Conservation (phyloP, 768 basidiomycete genomes). For the Strobilomyces echinocephalus region DNA sequence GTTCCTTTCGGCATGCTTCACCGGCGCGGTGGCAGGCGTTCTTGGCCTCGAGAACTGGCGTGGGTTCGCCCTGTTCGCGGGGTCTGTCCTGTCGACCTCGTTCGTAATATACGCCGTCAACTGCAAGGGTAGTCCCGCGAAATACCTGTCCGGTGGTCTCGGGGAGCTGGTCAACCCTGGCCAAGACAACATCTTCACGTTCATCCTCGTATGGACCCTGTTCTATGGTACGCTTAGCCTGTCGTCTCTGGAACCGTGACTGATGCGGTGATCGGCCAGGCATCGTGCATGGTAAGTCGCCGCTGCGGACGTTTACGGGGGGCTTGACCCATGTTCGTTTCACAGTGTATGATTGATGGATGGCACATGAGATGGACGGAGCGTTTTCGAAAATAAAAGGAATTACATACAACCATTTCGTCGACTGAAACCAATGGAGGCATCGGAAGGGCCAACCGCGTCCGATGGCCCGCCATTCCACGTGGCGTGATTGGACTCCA, state of each 20-base stretch:
- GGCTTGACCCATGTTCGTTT: constrained; percentile 11
- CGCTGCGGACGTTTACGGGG: background rate
- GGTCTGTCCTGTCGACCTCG: constrained; percentile 64
- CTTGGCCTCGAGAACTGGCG: constrained; percentile 82
- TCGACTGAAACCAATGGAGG: constrained; percentile 14
- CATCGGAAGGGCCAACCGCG: constrained; percentile 6
- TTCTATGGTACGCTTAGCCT: constrained; percentile 67
- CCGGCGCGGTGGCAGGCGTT: constrained; percentile 84
- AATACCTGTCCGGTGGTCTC: constrained; percentile 59
- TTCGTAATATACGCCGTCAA: constrained; percentile 63
- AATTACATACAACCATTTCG: background rate
- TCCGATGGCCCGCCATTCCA: constrained; percentile 25
- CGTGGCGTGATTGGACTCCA: constrained; percentile 33
- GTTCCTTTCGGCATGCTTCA: constrained; percentile 78
- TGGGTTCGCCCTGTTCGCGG: constrained; percentile 76
- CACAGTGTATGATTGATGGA: constrained; percentile 38
- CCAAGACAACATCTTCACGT: constrained; percentile 87
- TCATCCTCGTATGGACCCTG: constrained; percentile 89
- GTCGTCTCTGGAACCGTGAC: constrained; percentile 1
- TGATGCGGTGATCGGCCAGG: constrained; percentile 26
- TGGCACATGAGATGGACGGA: background rate
- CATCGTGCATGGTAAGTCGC: constrained; percentile 44
- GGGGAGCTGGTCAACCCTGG: constrained; percentile 76
- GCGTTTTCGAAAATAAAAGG: background rate
- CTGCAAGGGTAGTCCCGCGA: constrained; percentile 59